phyloP scores from a whole-genome alignment of 768 basidiomycete species.

The Collybia nuda region DNA sequence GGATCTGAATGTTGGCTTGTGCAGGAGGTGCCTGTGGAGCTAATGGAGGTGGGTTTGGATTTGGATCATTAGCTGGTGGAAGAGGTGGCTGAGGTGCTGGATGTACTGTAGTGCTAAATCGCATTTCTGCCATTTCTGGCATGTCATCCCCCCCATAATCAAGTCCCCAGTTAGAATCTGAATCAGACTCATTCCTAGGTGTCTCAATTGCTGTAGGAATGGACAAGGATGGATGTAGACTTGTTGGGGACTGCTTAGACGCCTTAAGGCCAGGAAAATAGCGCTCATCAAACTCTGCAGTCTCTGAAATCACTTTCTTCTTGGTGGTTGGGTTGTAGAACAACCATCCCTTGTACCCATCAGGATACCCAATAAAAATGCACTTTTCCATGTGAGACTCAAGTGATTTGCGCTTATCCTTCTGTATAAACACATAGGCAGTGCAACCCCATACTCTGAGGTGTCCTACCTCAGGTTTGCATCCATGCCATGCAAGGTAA shows the following conservation, averaged over 20 bases:
- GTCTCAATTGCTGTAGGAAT: no score
- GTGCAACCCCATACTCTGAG: conserved; percentile 31
- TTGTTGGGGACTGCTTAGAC: no score
- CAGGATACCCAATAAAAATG: conserved; percentile 29
- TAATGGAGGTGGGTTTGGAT: neutral
- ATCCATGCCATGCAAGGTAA: conserved; percentile 10
- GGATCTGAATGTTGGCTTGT: no score
- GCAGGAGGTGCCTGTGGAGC: neutral
- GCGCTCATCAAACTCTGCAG: conserved; percentile 27
- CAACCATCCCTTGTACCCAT: conserved; percentile 16
- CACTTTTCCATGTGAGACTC: conserved; percentile 19
- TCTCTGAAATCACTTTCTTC: conserved; percentile 17
- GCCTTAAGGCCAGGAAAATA: conserved; percentile 21
- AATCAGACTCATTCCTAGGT: no score
- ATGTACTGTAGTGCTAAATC: no score
- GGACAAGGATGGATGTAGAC: no score
- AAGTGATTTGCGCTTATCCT: conserved; percentile 23
- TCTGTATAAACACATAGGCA: conserved; percentile 29
- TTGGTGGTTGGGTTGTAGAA: conserved; percentile 13
- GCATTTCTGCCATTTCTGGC: no score
- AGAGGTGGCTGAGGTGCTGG: no score
- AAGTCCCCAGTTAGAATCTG: no score
- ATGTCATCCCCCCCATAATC: no score
- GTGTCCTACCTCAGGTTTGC: no score
- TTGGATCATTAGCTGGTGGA: neutral